Percentiles rank a stretch among this genome's conserved stretches.
Conservation (phyloP, 192 early-diverging fungal genomes). For the Funneliformis geosporum region DNA sequence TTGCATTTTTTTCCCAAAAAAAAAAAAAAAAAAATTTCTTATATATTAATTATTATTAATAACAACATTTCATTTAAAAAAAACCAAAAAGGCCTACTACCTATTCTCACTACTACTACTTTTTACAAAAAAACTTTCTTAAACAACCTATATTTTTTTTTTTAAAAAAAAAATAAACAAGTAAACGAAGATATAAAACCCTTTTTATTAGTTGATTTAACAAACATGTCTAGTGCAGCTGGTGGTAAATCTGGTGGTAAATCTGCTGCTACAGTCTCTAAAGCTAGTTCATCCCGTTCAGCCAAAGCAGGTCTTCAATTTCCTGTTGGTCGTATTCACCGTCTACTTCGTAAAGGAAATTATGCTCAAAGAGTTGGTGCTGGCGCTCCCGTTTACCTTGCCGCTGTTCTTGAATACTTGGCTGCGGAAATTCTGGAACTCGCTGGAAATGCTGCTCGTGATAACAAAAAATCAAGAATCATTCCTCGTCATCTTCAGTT, state of each 20-base stretch:
- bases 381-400: slow-evolving; percentile 92
- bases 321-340: slow-evolving; percentile 96
- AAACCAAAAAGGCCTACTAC: no score
- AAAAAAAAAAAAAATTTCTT: no score
- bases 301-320: slow-evolving; percentile 93
- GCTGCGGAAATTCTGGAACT: slow-evolving; percentile 96
- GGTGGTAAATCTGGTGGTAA: slow-evolving; percentile 77
- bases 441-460: slow-evolving; percentile 92
- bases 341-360: slow-evolving; percentile 91
- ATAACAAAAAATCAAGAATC: slow-evolving; percentile 95
- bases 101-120: no score
- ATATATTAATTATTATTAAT: background rate
- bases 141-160: background rate
- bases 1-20: background rate
- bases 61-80: background rate
- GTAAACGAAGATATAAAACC: background rate
- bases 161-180: background rate
- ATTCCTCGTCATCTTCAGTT: slow-evolving; percentile 94
- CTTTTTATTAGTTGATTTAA: background rate
- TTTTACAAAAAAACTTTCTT: background rate
- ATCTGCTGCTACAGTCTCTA: slow-evolving; percentile 57
- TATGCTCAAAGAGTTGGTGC: slow-evolving; percentile 92
- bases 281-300: slow-evolving; percentile 73
- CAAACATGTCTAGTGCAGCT: slow-evolving; percentile 35
- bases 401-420: slow-evolving; percentile 95